Evolutionary conservation across 495 filamentous ascomycete species (phyloP).

Genomic region (Saxophila tyrrhenica): DNA sequence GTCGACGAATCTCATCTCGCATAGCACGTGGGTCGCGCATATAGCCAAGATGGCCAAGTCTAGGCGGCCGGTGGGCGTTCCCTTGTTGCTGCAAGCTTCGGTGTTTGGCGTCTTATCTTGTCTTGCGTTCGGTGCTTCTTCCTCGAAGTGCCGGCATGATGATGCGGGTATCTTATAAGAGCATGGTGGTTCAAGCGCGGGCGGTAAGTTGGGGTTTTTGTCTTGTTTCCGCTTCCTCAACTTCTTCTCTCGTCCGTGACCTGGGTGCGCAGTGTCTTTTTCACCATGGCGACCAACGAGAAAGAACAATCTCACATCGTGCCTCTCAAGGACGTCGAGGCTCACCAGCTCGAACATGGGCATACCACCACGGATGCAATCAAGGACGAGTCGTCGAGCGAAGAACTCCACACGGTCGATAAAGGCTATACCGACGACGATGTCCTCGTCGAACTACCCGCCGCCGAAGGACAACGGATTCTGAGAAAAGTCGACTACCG

Average conservation of each 20-base stretch:
- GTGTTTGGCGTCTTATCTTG: no score
- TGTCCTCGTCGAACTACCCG: conserved; percentile 1
- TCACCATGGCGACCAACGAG: neutral
- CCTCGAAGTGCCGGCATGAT: no score
- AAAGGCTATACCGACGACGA: conserved; percentile 4
- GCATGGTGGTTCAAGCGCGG: no score
- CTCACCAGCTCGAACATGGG: neutral
- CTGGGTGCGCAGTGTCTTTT: neutral
- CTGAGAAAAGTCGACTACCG: conserved; percentile 13
- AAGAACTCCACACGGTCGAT: conserved; percentile 21
- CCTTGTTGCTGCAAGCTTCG: no score
- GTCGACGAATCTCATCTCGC: no score
- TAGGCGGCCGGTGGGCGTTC: no score
- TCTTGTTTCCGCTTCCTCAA: neutral
- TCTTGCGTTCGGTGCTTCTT: no score
- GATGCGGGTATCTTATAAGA: no score
- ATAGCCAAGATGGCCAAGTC: no score
- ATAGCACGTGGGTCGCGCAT: no score
- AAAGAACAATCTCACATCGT: neutral
- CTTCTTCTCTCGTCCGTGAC: neutral
- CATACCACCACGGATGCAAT: neutral
- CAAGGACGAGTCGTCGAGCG: conserved; percentile 3
- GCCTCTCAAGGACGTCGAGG: neutral
- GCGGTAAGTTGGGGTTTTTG: neutral
- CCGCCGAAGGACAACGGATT: conserved; percentile 3